Percentiles rank a stretch among this genome's conserved stretches.
Conservation (phyloP, 768 basidiomycete species). For the Russula dissimulans region DNA sequence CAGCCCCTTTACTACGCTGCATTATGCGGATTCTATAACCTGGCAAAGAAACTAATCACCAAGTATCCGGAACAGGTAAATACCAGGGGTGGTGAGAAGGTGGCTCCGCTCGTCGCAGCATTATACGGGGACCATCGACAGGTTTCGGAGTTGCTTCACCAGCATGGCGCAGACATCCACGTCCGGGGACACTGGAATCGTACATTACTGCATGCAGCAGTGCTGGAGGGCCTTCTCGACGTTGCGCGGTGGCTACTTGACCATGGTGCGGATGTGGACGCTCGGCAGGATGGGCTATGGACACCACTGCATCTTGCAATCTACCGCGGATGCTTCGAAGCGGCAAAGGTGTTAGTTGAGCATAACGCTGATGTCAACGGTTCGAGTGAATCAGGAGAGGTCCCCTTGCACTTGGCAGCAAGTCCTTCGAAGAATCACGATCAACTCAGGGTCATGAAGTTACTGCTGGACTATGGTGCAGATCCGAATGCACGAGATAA, state of each 20-base stretch:
- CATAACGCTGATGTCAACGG: background rate
- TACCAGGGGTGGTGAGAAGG: no score
- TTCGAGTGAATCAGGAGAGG: background rate
- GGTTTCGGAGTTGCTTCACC: no score
- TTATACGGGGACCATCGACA: no score
- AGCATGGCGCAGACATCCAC: no score
- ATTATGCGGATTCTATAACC: background rate
- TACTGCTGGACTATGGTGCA: background rate
- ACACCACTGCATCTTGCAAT: background rate
- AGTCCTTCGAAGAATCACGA: background rate
- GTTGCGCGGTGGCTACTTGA: background rate
- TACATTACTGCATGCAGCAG: no score
- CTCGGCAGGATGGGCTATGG: background rate
- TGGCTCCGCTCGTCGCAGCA: no score
- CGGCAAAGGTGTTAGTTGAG: background rate
- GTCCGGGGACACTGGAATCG: no score
- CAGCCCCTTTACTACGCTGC: background rate
- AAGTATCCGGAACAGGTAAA: no score
- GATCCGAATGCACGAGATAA: background rate
- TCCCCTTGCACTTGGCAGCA: background rate
- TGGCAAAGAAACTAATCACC: no score
- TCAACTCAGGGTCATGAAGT: background rate
- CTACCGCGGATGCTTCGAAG: background rate
- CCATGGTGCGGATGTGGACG: background rate
- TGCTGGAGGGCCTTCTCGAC: background rate